Evolutionary conservation across 345 rosid genomes (phyloP).

Genomic region (Corymbia maculata): DNA sequence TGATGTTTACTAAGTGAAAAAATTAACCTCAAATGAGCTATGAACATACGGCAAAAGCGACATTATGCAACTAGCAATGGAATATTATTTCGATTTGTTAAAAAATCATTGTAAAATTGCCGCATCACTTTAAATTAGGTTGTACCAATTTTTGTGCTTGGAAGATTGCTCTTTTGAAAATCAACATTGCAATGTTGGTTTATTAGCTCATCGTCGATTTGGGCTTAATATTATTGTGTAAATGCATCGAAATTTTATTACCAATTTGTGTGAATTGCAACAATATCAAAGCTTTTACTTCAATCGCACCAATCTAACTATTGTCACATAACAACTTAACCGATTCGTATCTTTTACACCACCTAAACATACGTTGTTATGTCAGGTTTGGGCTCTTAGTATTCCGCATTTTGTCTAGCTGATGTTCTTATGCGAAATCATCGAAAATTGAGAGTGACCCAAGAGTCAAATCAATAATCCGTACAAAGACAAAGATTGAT

Average conservation of each 20-base stretch:
- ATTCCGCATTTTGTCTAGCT: fast-evolving
- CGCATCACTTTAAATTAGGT: no score
- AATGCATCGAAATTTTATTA: neutral
- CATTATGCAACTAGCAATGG: no score
- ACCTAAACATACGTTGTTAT: neutral
- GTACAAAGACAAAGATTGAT: neutral
- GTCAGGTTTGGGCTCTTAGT: neutral
- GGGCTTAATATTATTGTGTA: neutral
- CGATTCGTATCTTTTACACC: neutral
- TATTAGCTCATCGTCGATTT: neutral
- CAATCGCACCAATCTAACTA: fast-evolving
- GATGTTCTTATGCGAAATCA: neutral
- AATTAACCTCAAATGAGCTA: no score
- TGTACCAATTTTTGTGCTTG: no score
- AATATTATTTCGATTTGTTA: no score
- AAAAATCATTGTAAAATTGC: no score
- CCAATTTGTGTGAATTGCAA: no score
- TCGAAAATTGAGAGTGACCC: neutral
- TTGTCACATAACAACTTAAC: neutral
- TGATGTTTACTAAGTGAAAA: no score
- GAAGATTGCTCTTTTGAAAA: neutral
- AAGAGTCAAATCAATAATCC: neutral
- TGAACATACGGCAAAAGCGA: no score
- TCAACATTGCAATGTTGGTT: no score
- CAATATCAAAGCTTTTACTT: neutral